Evolutionary conservation across 2,329 filamentous ascomycete species (phyloP), one percentile per base, ranked within the genome.

Genomic region (Moelleriella libera): DNA sequence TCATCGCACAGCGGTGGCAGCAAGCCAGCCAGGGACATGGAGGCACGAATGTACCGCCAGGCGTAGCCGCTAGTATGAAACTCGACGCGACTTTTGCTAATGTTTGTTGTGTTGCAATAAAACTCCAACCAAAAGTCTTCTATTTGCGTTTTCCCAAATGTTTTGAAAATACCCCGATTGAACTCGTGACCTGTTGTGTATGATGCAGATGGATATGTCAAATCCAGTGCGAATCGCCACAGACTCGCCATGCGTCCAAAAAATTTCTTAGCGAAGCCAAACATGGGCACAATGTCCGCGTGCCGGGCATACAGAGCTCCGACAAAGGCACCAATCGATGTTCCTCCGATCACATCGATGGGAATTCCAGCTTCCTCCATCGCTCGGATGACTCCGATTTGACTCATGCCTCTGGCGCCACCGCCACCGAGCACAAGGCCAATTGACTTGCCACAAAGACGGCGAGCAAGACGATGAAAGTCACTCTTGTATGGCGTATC

Each of bases 51-150:
- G 58, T 98, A 98, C 41, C 94, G 80, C 92, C 92, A 98, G 0
- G 92, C 90, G 59, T 98, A 98, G 11, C 92, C 92, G 51, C 85
- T 92, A 0, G 88, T 96, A 65, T 98, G 92, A 54, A 94, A 89
- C 62, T 98, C 92, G 3, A 80, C 80, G 21, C 90, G 78, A 51
- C 85, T 92, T 64, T 94, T 94, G 68, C 85, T 94, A 66, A 98
- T 97, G 64, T 97, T 98, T 39, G 94, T 98, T 0, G 92, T 97
- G 66, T 98, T 98, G 75, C 94, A 98, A 68, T 98, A 98, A 63
- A 88, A 98, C 55, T 95, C 88, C 9, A 98, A 76, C 92, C 92
- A 98, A 59, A 97, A 98, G 63, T 98, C 92, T 66, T 98, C 92
- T 49, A 98, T 97, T 61, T 97, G 92, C 8, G 87, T 86, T 58